Base-by-base conservation (phyloP, 495 filamentous ascomycete genomes). In the Penicillium roqueforti region DNA sequence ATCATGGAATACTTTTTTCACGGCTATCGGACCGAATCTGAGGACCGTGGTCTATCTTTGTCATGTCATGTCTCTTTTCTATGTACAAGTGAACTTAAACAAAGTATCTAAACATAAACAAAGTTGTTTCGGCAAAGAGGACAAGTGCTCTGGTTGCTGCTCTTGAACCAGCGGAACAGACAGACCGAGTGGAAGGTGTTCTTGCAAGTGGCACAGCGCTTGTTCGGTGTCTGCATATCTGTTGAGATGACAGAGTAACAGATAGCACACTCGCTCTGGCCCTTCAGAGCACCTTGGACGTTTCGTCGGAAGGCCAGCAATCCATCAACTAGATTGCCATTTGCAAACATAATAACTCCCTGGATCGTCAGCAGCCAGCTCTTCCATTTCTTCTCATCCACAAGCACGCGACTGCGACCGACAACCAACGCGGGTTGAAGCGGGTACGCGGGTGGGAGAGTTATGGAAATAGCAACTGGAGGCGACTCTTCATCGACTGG, bases 91-190 rank as follows among this genome's bases (percentile, higher is more conserved):
- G 41, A 55, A 53, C 39, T 10, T 14, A 16, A 40, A 47, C 32
- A 25, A 29, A 44, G 23, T 13, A 18, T 23, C 60, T 49, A 74
- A 38, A 72, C 70, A 72, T 87, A 91, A 51, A 87, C 83, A 66
- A 95, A 93, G 31, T 85, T 81, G 68, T 91, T 93, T 54, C 91
- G 75, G 70, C 92, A 97, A 52, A 97, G 75, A 45, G 92, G 92
- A 67, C 92, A 98, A 47, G 83, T 91, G 61, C 85, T 91, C 61
- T 86, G 83, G 69, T 90, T 92, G 64, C 90, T 95, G 63, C 82
- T 92, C 80, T 88, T 86, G 76, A 98, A 97, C 92, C 92, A 98
- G 68, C 90, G 89, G 75, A 86, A 92, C 68, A 98, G 72, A 74
- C 92, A 98, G 6, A 82, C 78, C 5, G 84, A 80, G 72, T 99